A percentile compares a stretch with the other conserved stretches of the same genome.
phyloP scores from a whole-genome alignment of 768 basidiomycete species.

The Auriculariales sp. region DNA sequence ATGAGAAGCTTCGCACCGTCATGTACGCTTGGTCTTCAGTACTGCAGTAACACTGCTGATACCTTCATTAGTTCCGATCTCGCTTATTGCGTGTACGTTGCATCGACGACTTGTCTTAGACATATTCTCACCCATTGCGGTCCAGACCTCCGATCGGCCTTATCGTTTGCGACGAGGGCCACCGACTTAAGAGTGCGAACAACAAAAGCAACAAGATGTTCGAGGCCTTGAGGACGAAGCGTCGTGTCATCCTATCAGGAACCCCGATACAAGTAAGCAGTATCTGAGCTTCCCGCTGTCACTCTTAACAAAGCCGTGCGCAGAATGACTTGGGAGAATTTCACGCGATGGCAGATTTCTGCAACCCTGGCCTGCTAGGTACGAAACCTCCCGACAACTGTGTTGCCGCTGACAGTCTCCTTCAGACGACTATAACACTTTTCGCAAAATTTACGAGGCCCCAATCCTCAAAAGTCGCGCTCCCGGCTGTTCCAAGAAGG shows the following conservation, averaged over 20 bases:
- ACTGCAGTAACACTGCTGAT: not conserved
- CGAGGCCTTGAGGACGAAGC: slow-evolving; percentile 53
- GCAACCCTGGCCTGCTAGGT: slow-evolving; percentile 87
- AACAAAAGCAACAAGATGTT: slow-evolving; percentile 87
- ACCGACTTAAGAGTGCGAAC: slow-evolving; percentile 81
- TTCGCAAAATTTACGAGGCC: slow-evolving; percentile 68
- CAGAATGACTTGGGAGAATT: not conserved
- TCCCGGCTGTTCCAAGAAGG: slow-evolving; percentile 56
- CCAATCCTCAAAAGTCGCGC: slow-evolving; percentile 80
- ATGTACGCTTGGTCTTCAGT: slow-evolving; percentile 35
- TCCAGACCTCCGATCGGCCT: slow-evolving; percentile 78
- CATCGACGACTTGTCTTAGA: not conserved
- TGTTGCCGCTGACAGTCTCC: too few species aligned
- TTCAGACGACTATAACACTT: slow-evolving; percentile 60
- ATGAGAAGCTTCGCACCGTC: slow-evolving; percentile 75
- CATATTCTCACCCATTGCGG: not conserved
- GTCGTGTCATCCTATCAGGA: slow-evolving; percentile 82
- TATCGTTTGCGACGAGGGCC: slow-evolving; percentile 96
- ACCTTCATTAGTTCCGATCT: slow-evolving; percentile 33
- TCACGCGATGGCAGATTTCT: slow-evolving; percentile 61
- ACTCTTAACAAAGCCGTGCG: not conserved
- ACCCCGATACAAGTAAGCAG: slow-evolving; percentile 66
- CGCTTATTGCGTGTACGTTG: slow-evolving; percentile 45
- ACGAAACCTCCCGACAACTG: too few species aligned
- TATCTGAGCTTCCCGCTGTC: not conserved